Evolutionary conservation across 495 filamentous ascomycete species (phyloP).

Genomic region (Achaetomiella virescens): DNA sequence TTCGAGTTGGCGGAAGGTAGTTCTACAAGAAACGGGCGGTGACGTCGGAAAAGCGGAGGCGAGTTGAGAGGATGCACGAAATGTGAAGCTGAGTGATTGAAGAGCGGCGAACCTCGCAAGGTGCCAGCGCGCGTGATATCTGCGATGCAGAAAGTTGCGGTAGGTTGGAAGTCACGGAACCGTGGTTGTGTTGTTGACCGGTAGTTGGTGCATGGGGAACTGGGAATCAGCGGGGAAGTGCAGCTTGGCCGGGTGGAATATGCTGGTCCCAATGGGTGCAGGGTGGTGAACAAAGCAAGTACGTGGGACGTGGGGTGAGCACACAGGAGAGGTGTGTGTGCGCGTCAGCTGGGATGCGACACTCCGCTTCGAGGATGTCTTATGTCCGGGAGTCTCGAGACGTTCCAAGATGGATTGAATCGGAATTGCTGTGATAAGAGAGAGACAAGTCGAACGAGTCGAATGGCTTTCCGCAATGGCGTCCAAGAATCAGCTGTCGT

Average conservation of each 20-base stretch:
- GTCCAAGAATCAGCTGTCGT: not conserved
- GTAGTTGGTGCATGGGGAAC: not conserved
- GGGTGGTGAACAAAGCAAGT: constrained; percentile 1
- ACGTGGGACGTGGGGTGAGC: constrained; percentile 1
- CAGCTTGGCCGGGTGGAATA: not conserved
- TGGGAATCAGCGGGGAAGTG: constrained; percentile 10
- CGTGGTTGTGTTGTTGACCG: too few relatives aligned
- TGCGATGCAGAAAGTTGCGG: not conserved
- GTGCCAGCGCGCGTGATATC: too few relatives aligned
- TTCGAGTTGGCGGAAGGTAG: not conserved
- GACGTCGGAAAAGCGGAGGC: not conserved
- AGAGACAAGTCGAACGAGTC: not conserved
- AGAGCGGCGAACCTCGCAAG: too few relatives aligned
- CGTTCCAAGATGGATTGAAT: not conserved
- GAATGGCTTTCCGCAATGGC: not conserved
- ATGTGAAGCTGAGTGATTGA: not conserved
- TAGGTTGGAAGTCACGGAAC: not conserved
- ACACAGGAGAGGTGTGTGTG: not conserved
- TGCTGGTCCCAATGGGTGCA: not conserved
- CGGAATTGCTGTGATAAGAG: not conserved
- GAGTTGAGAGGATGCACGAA: not conserved
- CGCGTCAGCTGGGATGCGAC: not conserved
- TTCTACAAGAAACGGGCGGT: not conserved
- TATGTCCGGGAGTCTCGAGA: not conserved
- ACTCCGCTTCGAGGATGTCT: not conserved